Conservation (phyloP, 106 monocot genomes). For the Dendrobium huoshanense region DNA sequence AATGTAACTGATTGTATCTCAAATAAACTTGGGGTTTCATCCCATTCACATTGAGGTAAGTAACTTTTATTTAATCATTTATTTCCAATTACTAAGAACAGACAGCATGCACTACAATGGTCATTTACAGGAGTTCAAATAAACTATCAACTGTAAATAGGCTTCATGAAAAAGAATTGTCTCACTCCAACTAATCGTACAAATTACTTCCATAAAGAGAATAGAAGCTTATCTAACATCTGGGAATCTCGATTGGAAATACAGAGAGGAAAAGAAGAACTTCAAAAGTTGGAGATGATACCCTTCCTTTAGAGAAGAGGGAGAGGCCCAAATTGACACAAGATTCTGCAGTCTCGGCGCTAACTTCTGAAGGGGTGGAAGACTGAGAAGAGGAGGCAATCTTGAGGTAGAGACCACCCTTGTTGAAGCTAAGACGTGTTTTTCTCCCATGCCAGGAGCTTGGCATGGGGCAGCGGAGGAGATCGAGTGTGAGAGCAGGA, state of each 20-base stretch:
- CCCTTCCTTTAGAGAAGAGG: constrained; percentile 91
- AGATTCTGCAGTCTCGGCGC: constrained; percentile 54
- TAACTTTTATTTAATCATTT: background rate
- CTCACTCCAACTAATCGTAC: background rate
- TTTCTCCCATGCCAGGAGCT: background rate
- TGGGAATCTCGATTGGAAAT: background rate
- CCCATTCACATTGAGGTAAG: no score
- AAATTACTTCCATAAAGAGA: background rate
- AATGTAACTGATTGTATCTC: no score
- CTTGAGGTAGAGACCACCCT: constrained; percentile 15
- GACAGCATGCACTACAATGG: background rate
- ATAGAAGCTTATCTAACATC: background rate
- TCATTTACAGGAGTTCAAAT: background rate
- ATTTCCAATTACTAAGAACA: background rate
- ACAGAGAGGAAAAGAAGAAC: background rate
- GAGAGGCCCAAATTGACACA: constrained; percentile 81
- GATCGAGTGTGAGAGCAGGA: constrained; percentile 10
- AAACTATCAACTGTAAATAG: background rate
- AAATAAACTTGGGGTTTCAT: no score
- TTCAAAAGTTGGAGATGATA: background rate
- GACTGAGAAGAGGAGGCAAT: constrained; percentile 26
- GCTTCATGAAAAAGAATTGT: background rate
- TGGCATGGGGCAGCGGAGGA: constrained; percentile 16
- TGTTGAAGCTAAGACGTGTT: constrained; percentile 4
- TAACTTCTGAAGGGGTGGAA: constrained; percentile 21